Evolutionary conservation across 768 basidiomycete genomes (phyloP).

Genomic region (Omphalotus guepiniiformis): DNA sequence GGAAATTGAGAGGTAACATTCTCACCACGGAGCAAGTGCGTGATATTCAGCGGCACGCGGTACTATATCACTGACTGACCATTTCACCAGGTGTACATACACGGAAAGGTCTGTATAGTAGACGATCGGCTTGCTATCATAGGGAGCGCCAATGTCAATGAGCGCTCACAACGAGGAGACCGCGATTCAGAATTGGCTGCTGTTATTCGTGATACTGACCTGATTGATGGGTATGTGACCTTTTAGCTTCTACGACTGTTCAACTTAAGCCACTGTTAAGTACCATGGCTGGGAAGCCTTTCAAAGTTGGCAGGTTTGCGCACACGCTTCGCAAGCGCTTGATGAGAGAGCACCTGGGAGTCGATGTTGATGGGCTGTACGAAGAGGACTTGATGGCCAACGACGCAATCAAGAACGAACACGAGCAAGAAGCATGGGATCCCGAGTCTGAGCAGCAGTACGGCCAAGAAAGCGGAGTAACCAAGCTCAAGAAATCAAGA

Average conservation of each 20-base stretch:
- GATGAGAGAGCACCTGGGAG: constrained; percentile 95
- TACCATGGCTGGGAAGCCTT: constrained; percentile 91
- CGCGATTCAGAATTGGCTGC: constrained; percentile 94
- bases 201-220: constrained; percentile 93
- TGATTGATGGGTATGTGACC: constrained; percentile 77
- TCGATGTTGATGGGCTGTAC: constrained; percentile 86
- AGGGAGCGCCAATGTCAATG: constrained; percentile 97
- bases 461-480: constrained; percentile 39
- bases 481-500: constrained; percentile 34
- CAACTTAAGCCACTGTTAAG: constrained; percentile 32
- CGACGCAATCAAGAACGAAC: constrained; percentile 44
- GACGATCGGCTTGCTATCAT: constrained; percentile 95
- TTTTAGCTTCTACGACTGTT: neutral
- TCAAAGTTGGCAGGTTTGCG: constrained; percentile 95
- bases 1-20: constrained; percentile 76
- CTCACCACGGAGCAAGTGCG: constrained; percentile 85
- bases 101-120: constrained; percentile 84
- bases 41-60: neutral
- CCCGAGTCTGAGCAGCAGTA: constrained; percentile 64
- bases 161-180: constrained; percentile 92
- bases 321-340: constrained; percentile 89
- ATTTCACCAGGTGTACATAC: constrained; percentile 82
- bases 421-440: constrained; percentile 65
- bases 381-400: constrained; percentile 66
- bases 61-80: neutral